Conservation (phyloP, 2,329 filamentous ascomycete species). For the Stachybotrys echinatus region DNA sequence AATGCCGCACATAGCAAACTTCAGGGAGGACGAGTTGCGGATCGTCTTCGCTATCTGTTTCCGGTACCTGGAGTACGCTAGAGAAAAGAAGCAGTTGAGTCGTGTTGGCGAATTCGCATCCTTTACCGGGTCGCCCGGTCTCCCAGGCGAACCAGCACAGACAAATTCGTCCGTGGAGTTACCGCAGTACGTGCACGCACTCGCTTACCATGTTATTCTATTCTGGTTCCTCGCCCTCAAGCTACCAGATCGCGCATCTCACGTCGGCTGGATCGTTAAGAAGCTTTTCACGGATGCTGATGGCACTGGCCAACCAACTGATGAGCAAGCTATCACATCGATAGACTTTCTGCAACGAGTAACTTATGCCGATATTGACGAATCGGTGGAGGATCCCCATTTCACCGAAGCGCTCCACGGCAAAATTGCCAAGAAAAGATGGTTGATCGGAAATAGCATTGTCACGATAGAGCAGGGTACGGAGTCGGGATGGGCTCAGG, state of each 20-base stretch:
- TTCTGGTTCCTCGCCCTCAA: constrained; percentile 96
- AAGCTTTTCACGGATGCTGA: constrained; percentile 76
- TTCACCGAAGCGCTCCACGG: constrained; percentile 63
- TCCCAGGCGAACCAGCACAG: constrained; percentile 14
- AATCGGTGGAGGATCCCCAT: constrained; percentile 61
- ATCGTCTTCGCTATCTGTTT: constrained; percentile 95
- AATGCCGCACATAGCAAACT: constrained; percentile 79
- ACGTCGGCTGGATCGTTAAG: constrained; percentile 86
- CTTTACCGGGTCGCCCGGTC: constrained; percentile 10
- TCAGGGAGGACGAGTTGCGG: constrained; percentile 86
- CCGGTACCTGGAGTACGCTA: constrained; percentile 83
- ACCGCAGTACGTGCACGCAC: constrained; percentile 86
- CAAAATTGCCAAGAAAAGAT: constrained; percentile 60
- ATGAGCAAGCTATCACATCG: constrained; percentile 90
- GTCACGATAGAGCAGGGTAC: constrained; percentile 69
- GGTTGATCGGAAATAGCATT: constrained; percentile 70
- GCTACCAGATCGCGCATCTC: constrained; percentile 73
- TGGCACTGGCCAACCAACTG: constrained; percentile 64
- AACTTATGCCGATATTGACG: constrained; percentile 78
- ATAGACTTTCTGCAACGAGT: constrained; percentile 93
- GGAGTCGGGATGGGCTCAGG: constrained; percentile 61
- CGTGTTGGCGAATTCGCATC: constrained; percentile 38
- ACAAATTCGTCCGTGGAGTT: constrained; percentile 58
- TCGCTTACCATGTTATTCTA: constrained; percentile 91
- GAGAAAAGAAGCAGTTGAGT: constrained; percentile 55